Evolutionary conservation across 2,329 filamentous ascomycete species (phyloP).

Genomic region (Teratosphaeriaceae sp.): DNA sequence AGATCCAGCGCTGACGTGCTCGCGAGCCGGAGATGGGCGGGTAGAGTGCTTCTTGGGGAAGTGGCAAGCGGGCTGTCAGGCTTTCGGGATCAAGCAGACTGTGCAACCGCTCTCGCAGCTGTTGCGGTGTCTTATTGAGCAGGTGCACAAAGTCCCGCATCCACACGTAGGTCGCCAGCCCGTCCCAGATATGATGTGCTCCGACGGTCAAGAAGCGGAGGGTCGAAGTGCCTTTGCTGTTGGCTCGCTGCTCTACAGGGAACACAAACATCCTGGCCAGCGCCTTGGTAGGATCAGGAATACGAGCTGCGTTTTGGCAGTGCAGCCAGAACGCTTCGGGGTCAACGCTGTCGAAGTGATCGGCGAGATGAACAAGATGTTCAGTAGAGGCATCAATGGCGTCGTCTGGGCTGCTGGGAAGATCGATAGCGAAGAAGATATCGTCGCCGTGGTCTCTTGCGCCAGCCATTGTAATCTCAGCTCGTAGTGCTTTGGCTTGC

Average conservation of each 20-base stretch:
- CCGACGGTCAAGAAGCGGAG: slow-evolving; percentile 34
- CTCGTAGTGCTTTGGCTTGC: slow-evolving; percentile 26
- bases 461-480: not conserved
- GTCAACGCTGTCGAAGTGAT: slow-evolving; percentile 31
- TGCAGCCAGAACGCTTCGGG: slow-evolving; percentile 35
- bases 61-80: slow-evolving; percentile 31
- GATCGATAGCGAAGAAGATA: slow-evolving; percentile 30
- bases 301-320: slow-evolving; percentile 33
- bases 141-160: slow-evolving; percentile 34
- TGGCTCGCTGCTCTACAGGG: slow-evolving; percentile 17
- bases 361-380: slow-evolving; percentile 33
- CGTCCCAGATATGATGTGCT: slow-evolving; percentile 42
- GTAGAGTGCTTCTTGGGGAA: slow-evolving; percentile 43
- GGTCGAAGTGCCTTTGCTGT: slow-evolving; percentile 21
- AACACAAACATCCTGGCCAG: slow-evolving; percentile 37
- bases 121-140: slow-evolving; percentile 26
- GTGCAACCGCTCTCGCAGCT: slow-evolving; percentile 19
- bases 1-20: slow-evolving; percentile 41
- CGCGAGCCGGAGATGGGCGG: slow-evolving; percentile 31
- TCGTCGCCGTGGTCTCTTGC: slow-evolving; percentile 9
- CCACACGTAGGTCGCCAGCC: slow-evolving; percentile 37
- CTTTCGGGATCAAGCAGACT: slow-evolving; percentile 12
- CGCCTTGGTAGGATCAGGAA: slow-evolving; percentile 32
- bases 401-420: slow-evolving; percentile 23
- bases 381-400: slow-evolving; percentile 27